These are phyloP conservation scores for Microsporum canis DNA, from an alignment of 2,329 filamentous ascomycete genomes.

Conservation along the genomic window DNA sequence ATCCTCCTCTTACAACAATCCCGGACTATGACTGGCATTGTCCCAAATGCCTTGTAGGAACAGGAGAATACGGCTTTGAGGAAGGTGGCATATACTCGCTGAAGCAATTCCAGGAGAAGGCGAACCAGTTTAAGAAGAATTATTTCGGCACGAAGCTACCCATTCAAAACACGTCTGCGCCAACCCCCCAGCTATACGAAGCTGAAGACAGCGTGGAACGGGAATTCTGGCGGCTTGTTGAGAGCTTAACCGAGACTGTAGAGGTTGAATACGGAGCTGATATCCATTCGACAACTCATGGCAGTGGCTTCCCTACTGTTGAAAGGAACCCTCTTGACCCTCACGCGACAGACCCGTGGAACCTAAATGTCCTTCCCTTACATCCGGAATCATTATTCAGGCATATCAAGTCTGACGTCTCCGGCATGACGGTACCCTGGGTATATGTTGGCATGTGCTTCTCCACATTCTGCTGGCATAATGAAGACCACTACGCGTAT, in stretches of 20 bases:
- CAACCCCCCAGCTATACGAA: slow-evolving; percentile 68
- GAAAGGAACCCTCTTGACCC: slow-evolving; percentile 80
- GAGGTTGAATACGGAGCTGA: slow-evolving; percentile 98
- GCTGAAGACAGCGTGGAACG: slow-evolving; percentile 92
- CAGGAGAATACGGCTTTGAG: slow-evolving; percentile 93
- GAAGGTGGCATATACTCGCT: slow-evolving; percentile 93
- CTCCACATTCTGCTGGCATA: slow-evolving; percentile 99
- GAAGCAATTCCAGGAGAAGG: slow-evolving; percentile 91
- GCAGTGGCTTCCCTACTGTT: slow-evolving; percentile 89
- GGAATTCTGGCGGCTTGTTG: slow-evolving; percentile 93
- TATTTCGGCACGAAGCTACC: slow-evolving; percentile 90
- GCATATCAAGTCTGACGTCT: slow-evolving; percentile 96
- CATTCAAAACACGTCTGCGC: slow-evolving; percentile 56
- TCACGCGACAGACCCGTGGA: slow-evolving; percentile 88
- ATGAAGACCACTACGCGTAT: slow-evolving; percentile 95
- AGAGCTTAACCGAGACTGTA: slow-evolving; percentile 86
- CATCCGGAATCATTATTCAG: slow-evolving; percentile 87
- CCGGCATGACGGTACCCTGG: slow-evolving; percentile 98
- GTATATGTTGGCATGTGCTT: slow-evolving; percentile 99
- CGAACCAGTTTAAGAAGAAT: slow-evolving; percentile 83
- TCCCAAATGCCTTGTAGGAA: slow-evolving; percentile 84
- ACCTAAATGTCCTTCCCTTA: slow-evolving; percentile 82
- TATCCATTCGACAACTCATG: slow-evolving; percentile 95
- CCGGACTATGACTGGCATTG: slow-evolving; percentile 93
- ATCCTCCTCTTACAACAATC: slow-evolving; percentile 65